These are phyloP conservation scores for Recurvomyces mirabilis DNA, from an alignment of 495 filamentous ascomycete species.

Conservation along the genomic window DNA sequence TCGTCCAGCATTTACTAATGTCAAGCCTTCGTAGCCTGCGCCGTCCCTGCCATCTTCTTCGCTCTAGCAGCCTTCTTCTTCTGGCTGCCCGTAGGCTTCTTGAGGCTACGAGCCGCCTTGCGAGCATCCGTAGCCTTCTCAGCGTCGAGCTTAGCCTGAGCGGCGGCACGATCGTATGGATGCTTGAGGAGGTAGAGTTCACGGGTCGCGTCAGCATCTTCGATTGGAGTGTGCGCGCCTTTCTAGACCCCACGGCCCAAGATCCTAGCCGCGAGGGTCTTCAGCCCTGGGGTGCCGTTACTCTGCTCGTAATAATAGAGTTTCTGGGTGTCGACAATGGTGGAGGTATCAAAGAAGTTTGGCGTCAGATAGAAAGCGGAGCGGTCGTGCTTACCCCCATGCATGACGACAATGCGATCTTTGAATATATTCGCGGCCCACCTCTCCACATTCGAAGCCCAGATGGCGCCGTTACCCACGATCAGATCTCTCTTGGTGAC, in stretches of 20 bases:
- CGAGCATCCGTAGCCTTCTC: too few relatives aligned
- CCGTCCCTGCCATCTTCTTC: too few relatives aligned
- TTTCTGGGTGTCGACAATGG: background rate
- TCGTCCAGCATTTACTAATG: too few relatives aligned
- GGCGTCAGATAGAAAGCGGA: background rate
- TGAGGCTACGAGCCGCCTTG: too few relatives aligned
- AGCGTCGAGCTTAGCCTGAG: background rate
- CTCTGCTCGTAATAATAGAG: background rate
- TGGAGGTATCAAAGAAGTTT: background rate
- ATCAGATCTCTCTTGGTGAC: background rate
- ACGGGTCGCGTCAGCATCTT: slow-evolving; percentile 3
- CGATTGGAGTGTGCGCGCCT: background rate
- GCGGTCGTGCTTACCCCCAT: slow-evolving; percentile 8
- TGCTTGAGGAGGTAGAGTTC: background rate
- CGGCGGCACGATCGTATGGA: slow-evolving; percentile 1
- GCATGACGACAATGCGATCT: slow-evolving; percentile 6
- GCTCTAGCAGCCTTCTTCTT: too few relatives aligned
- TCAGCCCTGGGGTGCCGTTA: background rate
- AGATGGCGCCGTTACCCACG: slow-evolving; percentile 5
- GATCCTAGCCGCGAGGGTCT: background rate
- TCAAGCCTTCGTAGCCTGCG: too few relatives aligned
- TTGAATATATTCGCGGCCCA: slow-evolving; percentile 3
- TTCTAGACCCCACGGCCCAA: background rate
- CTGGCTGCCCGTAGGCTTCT: too few relatives aligned
- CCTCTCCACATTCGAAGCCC: background rate